A percentile compares a stretch with the other conserved stretches of the same genome.
phyloP scores from a whole-genome alignment of 2,329 filamentous ascomycete genomes.

The Penicillium carneum region DNA sequence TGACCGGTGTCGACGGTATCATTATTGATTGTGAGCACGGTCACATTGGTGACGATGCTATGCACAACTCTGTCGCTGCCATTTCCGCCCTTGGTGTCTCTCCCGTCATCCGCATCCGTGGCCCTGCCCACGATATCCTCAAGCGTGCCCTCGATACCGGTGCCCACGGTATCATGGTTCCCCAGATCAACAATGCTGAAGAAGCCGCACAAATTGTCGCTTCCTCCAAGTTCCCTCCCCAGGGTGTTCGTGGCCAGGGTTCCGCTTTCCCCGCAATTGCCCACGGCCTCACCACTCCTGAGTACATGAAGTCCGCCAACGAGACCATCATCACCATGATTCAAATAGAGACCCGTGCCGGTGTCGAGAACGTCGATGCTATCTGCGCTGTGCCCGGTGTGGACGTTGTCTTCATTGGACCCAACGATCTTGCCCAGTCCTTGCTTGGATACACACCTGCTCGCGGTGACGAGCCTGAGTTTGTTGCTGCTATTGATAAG shows the following conservation, averaged over 20 bases:
- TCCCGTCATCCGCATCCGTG: conserved; percentile 35
- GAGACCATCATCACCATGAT: conserved; percentile 45
- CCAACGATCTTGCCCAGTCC: conserved; percentile 49
- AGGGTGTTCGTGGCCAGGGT: conserved; percentile 41
- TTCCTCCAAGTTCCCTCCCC: conserved; percentile 41
- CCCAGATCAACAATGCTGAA: conserved; percentile 59
- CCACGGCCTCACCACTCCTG: conserved; percentile 44
- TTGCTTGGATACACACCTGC: conserved; percentile 69
- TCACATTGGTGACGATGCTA: conserved; percentile 40
- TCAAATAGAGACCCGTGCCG: conserved; percentile 51
- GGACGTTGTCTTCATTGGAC: conserved; percentile 49
- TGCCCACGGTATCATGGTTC: conserved; percentile 56
- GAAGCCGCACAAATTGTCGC: conserved; percentile 43
- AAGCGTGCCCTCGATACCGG: conserved; percentile 39
- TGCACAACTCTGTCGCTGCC: conserved; percentile 40
- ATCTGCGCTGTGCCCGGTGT: conserved; percentile 51
- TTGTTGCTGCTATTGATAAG: conserved; percentile 66
- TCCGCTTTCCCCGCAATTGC: conserved; percentile 40
- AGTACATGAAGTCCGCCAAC: conserved; percentile 48
- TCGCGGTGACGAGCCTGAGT: conserved; percentile 60
- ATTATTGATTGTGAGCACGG: conserved; percentile 59
- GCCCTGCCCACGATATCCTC: conserved; percentile 33
- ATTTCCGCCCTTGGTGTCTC: conserved; percentile 38
- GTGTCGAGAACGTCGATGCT: conserved; percentile 51
- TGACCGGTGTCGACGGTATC: conserved; percentile 70